Conservation (phyloP, 129 eudicot species). For the Pulicaria dysenterica region DNA sequence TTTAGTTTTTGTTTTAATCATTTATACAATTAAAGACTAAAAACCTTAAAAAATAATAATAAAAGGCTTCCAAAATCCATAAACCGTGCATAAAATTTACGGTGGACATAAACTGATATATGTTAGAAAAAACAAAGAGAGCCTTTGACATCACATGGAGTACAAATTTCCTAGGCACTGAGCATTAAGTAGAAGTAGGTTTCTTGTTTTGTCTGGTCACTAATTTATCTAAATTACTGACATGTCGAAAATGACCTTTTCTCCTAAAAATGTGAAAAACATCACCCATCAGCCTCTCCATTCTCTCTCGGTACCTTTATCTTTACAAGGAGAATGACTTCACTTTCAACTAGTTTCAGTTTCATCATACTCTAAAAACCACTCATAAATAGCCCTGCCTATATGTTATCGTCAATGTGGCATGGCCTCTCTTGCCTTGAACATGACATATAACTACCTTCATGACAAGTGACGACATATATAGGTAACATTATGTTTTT, state of each 20-base stretch:
- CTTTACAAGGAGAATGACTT: conserved; percentile 21
- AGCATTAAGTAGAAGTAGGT: conserved; percentile 25
- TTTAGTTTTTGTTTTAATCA: no score
- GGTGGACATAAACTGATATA: conserved; percentile 12
- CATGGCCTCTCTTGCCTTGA: conserved; percentile 8
- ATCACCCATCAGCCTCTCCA: conserved; percentile 19
- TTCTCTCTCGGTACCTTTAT: conserved; percentile 16
- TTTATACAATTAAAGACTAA: no score
- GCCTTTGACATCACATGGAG: conserved; percentile 38
- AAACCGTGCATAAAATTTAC: conserved; percentile 2
- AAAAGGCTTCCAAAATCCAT: no score
- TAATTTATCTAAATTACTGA: conserved; percentile 25
- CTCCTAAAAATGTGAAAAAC: conserved; percentile 5
- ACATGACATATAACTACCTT: background rate
- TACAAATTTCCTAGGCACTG: conserved; percentile 26
- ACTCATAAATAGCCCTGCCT: conserved; percentile 1
- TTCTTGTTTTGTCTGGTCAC: conserved; percentile 25
- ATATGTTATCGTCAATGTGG: background rate
- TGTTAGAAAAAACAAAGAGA: background rate
- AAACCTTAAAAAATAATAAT: no score
- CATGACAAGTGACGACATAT: background rate
- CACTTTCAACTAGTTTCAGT: conserved; percentile 4
- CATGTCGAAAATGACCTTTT: conserved; percentile 21
- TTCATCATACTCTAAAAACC: conserved; percentile 19
- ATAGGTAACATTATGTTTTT: background rate